These are phyloP conservation scores for Malassezia psittaci DNA, from an alignment of 1,284 basidiomycete genomes.

Conservation along the genomic window DNA sequence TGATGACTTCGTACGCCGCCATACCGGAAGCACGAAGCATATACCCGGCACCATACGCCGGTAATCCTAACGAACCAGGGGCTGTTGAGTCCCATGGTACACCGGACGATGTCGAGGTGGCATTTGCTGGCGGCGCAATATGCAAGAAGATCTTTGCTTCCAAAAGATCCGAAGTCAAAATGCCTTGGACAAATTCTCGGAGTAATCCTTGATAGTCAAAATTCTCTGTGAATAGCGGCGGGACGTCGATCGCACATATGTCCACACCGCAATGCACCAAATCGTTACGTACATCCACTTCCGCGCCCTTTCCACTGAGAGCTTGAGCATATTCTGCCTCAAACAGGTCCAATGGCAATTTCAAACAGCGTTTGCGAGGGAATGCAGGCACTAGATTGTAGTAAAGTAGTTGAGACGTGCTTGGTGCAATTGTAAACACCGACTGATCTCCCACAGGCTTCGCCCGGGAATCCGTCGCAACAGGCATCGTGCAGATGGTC, in stretches of 20 bases:
- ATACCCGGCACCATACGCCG: constrained; percentile 62
- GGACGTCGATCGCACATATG: constrained; percentile 66
- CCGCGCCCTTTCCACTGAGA: constrained; percentile 40
- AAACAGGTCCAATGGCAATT: constrained; percentile 39
- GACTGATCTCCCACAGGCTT: constrained; percentile 30
- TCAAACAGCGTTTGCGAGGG: constrained; percentile 27
- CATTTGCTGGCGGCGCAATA: constrained; percentile 53
- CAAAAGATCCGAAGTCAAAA: constrained; percentile 85
- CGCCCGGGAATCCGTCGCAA: constrained; percentile 19
- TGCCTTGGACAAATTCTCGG: constrained; percentile 87
- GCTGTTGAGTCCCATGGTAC: constrained; percentile 12
- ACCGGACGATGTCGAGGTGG: constrained; percentile 60
- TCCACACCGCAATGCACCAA: constrained; percentile 65
- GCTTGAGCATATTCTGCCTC: constrained; percentile 22
- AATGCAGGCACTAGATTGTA: constrained; percentile 43
- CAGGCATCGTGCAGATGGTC: constrained; percentile 53
- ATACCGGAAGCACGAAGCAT: constrained; percentile 34
- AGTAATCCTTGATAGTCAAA: constrained; percentile 92
- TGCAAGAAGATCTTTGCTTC: constrained; percentile 91
- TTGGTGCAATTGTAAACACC: constrained; percentile 31
- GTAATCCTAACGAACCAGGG: constrained; percentile 52
- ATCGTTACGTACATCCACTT: constrained; percentile 73
- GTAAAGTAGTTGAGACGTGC: constrained; percentile 45
- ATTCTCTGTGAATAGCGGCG: constrained; percentile 94
- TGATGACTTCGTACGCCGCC: constrained; percentile 35